These are phyloP conservation scores for Penicillium digitatum DNA, from an alignment of 2,329 filamentous ascomycete species.

Conservation along the genomic window DNA sequence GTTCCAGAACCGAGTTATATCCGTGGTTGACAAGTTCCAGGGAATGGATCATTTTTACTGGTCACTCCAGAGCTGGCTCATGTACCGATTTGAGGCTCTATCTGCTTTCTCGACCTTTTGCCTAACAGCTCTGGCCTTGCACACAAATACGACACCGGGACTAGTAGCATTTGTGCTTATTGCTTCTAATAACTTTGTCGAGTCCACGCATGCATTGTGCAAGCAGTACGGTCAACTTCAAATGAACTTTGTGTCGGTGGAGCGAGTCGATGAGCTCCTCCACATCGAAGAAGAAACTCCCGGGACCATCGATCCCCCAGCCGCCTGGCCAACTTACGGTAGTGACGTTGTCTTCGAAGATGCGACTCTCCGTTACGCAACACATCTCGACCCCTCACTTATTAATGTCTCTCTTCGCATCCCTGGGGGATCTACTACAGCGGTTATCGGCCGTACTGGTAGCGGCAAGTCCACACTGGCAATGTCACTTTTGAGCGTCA, in stretches of 20 bases:
- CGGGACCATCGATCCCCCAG: constrained; percentile 65
- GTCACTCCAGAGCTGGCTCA: constrained; percentile 80
- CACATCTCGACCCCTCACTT: constrained; percentile 70
- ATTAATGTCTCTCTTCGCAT: constrained; percentile 66
- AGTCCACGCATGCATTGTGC: constrained; percentile 69
- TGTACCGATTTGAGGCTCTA: constrained; percentile 69
- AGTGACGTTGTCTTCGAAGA: constrained; percentile 72
- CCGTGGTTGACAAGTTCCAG: constrained; percentile 81
- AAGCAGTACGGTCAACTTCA: constrained; percentile 78
- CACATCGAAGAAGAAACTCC: constrained; percentile 70
- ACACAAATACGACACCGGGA: constrained; percentile 69
- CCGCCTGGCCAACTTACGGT: constrained; percentile 68
- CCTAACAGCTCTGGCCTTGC: constrained; percentile 70
- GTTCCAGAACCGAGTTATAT: constrained; percentile 75
- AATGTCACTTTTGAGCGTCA: constrained; percentile 55
- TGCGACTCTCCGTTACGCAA: constrained; percentile 75
- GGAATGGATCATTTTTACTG: constrained; percentile 97
- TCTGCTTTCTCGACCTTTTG: constrained; percentile 70
- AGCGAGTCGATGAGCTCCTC: constrained; percentile 77
- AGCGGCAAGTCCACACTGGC: constrained; percentile 79
- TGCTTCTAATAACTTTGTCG: constrained; percentile 61
- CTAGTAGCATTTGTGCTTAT: constrained; percentile 80
- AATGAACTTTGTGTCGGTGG: constrained; percentile 88
- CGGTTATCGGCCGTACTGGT: constrained; percentile 73
- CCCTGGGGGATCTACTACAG: constrained; percentile 71